Evolutionary conservation across 2,329 filamentous ascomycete species (phyloP).

Genomic region (Pyrenophora tritici-repentis): DNA sequence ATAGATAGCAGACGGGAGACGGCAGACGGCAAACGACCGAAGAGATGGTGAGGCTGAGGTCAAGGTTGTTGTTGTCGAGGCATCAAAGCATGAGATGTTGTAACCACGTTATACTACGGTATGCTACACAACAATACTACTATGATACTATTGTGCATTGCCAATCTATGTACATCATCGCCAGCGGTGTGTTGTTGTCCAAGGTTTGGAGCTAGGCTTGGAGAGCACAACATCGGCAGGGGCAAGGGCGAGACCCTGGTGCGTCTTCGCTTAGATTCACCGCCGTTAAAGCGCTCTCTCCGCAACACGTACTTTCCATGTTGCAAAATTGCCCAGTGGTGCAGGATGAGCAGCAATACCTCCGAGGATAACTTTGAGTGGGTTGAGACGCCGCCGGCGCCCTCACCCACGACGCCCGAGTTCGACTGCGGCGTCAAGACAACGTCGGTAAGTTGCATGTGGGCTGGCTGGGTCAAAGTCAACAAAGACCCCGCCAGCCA

Average conservation of each 20-base stretch:
- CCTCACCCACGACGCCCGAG: constrained; percentile 55
- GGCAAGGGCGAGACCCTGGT: constrained; percentile 19
- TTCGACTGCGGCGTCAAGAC: constrained; percentile 65
- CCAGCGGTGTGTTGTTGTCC: constrained; percentile 9
- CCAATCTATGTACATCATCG: constrained; percentile 3
- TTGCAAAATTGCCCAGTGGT: constrained; percentile 41
- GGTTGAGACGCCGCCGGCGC: constrained; percentile 65
- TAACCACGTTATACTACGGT: background rate
- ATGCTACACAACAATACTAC: background rate
- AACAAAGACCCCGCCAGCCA: constrained; percentile 35
- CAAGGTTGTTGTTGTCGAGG: background rate
- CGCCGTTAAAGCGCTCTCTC: constrained; percentile 34
- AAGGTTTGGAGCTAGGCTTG: constrained; percentile 18
- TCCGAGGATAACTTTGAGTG: constrained; percentile 67
- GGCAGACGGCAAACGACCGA: too few species aligned
- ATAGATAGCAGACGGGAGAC: too few species aligned
- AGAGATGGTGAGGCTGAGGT: background rate
- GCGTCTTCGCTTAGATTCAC: constrained; percentile 36
- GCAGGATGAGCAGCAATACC: constrained; percentile 43
- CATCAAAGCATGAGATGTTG: background rate
- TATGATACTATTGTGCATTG: too few species aligned
- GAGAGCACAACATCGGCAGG: constrained; percentile 17
- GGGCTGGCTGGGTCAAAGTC: background rate
- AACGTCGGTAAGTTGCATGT: constrained; percentile 60
- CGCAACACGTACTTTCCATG: constrained; percentile 29